These are phyloP conservation scores for Prunus salicina DNA, from an alignment of 306 rosid genomes.

Conservation along the genomic window DNA sequence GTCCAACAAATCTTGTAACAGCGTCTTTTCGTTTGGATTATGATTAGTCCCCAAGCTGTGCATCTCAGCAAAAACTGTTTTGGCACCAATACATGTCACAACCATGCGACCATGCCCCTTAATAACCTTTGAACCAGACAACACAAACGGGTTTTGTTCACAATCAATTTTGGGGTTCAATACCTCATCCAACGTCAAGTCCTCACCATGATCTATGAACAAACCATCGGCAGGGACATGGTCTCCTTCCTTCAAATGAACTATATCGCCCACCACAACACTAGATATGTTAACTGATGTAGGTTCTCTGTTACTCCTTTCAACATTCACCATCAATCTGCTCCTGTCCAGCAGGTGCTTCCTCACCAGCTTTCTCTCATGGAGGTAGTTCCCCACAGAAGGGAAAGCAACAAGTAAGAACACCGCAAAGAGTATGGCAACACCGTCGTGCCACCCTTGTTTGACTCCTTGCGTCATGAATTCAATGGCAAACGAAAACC, in stretches of 20 bases:
- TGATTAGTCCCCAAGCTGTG: slow-evolving; percentile 3
- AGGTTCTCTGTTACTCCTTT: slow-evolving; percentile 3
- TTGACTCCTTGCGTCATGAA: slow-evolving; percentile 41
- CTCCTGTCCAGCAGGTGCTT: slow-evolving; percentile 22
- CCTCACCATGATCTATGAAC: slow-evolving; percentile 18
- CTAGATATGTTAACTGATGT: slow-evolving; percentile 1
- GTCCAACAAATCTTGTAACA: slow-evolving; percentile 46
- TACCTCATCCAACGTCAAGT: slow-evolving; percentile 32
- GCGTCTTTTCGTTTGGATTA: slow-evolving; percentile 8
- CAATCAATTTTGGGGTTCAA: slow-evolving; percentile 17
- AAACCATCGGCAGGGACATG: slow-evolving; percentile 64
- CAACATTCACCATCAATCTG: slow-evolving; percentile 24
- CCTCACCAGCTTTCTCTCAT: slow-evolving; percentile 23
- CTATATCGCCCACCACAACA: slow-evolving; percentile 42
- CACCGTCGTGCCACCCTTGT: slow-evolving; percentile 62
- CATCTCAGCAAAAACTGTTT: slow-evolving; percentile 13
- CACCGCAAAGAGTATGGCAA: slow-evolving; percentile 35
- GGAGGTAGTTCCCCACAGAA: slow-evolving; percentile 26
- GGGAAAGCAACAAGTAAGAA: slow-evolving; percentile 35
- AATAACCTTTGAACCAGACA: slow-evolving; percentile 46
- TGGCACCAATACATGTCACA: slow-evolving; percentile 39
- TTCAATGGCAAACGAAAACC: slow-evolving; percentile 39
- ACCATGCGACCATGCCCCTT: slow-evolving; percentile 51
- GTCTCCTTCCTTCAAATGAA: slow-evolving; percentile 37
- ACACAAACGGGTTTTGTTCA: slow-evolving; percentile 46